Evolutionary conservation across 2,329 filamentous ascomycete genomes (phyloP).

Genomic region (Colletotrichum tanaceti): DNA sequence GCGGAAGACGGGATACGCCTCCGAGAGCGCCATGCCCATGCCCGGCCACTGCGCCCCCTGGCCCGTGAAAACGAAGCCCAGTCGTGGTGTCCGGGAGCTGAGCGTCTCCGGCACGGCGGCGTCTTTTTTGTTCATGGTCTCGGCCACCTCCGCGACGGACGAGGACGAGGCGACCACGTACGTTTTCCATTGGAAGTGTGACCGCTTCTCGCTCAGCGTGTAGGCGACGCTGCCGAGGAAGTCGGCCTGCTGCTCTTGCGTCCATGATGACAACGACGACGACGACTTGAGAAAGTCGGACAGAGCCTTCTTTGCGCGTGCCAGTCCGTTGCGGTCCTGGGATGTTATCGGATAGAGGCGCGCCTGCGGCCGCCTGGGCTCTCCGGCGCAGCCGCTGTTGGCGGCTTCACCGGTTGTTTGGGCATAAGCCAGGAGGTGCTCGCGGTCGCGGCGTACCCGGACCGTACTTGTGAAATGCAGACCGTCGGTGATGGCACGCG

Average conservation of each 20-base stretch:
- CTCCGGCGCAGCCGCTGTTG: not conserved
- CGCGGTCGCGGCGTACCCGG: not conserved
- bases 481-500: not conserved
- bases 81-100: not conserved
- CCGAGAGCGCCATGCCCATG: conserved; percentile 29
- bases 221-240: not conserved
- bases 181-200: not conserved
- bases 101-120: not conserved
- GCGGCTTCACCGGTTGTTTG: no score
- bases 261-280: not conserved
- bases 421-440: no score
- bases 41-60: conserved; percentile 39
- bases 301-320: not conserved
- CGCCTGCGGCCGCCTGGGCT: not conserved
- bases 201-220: not conserved
- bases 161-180: not conserved
- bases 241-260: not conserved
- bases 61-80: conserved; percentile 39
- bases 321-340: conserved; percentile 1
- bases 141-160: not conserved
- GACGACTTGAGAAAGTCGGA: not conserved
- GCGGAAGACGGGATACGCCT: conserved; percentile 6
- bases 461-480: not conserved
- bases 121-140: not conserved
- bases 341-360: not conserved